These are phyloP conservation scores for Pseudopithomyces chartarum DNA, from an alignment of 2,329 filamentous ascomycete genomes.

Conservation along the genomic window DNA sequence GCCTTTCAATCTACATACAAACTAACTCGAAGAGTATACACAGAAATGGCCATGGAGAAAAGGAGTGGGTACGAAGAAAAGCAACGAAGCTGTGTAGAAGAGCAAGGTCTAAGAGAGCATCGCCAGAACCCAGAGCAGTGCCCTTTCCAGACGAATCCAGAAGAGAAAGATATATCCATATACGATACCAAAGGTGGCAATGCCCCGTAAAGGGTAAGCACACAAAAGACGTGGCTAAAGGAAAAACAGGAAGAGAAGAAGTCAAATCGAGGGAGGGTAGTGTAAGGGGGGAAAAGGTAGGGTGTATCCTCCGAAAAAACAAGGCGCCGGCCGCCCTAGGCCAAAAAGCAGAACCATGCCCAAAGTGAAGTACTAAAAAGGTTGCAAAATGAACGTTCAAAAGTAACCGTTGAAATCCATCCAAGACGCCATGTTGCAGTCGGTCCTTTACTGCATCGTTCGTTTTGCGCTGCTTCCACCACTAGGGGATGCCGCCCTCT, in stretches of 20 bases:
- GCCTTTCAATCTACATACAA: not conserved
- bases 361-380: not conserved
- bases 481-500: constrained; percentile 36
- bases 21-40: not conserved
- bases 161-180: not conserved
- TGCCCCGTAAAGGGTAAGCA: no score
- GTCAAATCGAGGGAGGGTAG: not conserved
- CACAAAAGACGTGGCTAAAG: no score
- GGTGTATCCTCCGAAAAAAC: not conserved
- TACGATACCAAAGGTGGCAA: not conserved
- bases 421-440: not conserved
- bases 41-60: not conserved
- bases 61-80: not conserved
- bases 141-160: not conserved
- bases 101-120: not conserved
- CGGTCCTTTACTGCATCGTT: constrained; percentile 24
- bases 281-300: not conserved
- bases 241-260: not conserved
- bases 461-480: constrained; percentile 38
- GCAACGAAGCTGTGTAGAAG: not conserved
- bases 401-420: not conserved
- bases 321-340: not conserved
- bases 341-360: not conserved
- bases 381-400: not conserved
- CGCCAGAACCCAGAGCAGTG: not conserved